Evolutionary conservation across 345 rosid species (phyloP).

Genomic region (Brassica cretica): DNA sequence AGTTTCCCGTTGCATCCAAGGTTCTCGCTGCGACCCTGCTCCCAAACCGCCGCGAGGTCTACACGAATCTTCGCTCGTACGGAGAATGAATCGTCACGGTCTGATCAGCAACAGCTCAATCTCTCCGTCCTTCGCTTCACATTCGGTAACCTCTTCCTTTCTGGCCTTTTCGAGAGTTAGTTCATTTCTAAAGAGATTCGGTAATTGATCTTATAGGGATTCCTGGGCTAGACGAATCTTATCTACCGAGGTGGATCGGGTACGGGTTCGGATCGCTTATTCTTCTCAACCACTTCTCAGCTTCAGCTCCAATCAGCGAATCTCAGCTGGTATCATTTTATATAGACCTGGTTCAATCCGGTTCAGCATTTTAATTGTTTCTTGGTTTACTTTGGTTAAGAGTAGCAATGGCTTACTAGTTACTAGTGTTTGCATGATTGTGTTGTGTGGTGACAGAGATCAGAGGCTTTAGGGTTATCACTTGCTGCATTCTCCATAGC

Average conservation of each 20-base stretch:
- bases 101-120: conserved; percentile 56
- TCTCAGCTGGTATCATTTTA: conserved; percentile 33
- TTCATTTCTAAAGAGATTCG: not conserved
- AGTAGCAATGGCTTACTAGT: not conserved
- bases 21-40: conserved; percentile 29
- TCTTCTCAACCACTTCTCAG: conserved; percentile 50
- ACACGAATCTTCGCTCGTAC: conserved; percentile 38
- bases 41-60: conserved; percentile 31
- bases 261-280: conserved; percentile 92
- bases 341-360: not conserved
- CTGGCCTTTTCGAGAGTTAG: not conserved
- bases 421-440: too few relatives aligned
- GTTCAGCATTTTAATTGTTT: not conserved
- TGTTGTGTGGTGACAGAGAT: conserved; percentile 44
- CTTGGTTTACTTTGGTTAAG: not conserved
- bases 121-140: conserved; percentile 94
- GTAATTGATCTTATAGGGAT: conserved; percentile 46
- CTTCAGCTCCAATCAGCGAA: conserved; percentile 32
- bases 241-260: conserved; percentile 89
- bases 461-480: conserved; percentile 71
- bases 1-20: conserved; percentile 2
- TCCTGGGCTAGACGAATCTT: conserved; percentile 88
- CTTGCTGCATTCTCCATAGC: conserved; percentile 67
- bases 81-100: conserved; percentile 42
- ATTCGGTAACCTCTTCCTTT: conserved; percentile 46